These are phyloP conservation scores for Penicillium macrosclerotiorum DNA, from an alignment of 495 filamentous ascomycete species.

Conservation along the genomic window DNA sequence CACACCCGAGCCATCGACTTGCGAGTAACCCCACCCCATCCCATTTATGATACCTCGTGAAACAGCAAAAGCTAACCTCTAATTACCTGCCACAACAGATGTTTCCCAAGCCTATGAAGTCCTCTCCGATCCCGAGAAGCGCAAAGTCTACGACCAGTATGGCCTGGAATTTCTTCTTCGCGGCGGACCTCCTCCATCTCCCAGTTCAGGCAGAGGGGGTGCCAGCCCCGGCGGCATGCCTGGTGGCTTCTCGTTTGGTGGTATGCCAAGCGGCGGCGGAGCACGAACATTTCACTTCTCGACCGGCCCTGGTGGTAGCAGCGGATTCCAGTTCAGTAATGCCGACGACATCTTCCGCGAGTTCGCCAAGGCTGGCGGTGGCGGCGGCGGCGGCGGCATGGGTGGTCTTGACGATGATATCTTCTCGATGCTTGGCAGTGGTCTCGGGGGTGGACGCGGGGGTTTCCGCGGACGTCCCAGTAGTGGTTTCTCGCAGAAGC, in stretches of 20 bases:
- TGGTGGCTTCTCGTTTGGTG: slow-evolving; percentile 51
- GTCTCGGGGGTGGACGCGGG: slow-evolving; percentile 39
- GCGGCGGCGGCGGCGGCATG: slow-evolving; percentile 42
- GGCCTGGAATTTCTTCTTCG: slow-evolving; percentile 90
- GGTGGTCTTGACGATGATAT: slow-evolving; percentile 54
- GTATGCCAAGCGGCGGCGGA: slow-evolving; percentile 57
- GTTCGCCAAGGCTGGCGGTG: slow-evolving; percentile 57
- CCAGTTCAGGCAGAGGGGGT: slow-evolving; percentile 44
- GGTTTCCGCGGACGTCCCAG: slow-evolving; percentile 34
- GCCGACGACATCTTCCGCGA: slow-evolving; percentile 82
- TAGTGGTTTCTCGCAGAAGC: slow-evolving; percentile 35
- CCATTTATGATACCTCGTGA: too few relatives aligned
- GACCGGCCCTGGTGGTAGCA: slow-evolving; percentile 53
- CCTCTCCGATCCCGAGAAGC: slow-evolving; percentile 93
- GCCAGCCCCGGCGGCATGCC: slow-evolving; percentile 59
- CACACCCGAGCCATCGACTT: slow-evolving; percentile 1
- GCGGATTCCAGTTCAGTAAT: slow-evolving; percentile 74
- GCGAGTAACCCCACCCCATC: slow-evolving; percentile 14
- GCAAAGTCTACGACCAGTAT: slow-evolving; percentile 92
- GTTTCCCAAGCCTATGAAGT: slow-evolving; percentile 97
- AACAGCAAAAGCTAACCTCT: not conserved
- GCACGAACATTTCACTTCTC: slow-evolving; percentile 73
- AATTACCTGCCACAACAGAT: slow-evolving; percentile 48
- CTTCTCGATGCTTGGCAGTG: slow-evolving; percentile 41
- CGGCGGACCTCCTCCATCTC: slow-evolving; percentile 72